phyloP scores from a whole-genome alignment of 2,329 filamentous ascomycete species.

The Davidsoniella virescens region DNA sequence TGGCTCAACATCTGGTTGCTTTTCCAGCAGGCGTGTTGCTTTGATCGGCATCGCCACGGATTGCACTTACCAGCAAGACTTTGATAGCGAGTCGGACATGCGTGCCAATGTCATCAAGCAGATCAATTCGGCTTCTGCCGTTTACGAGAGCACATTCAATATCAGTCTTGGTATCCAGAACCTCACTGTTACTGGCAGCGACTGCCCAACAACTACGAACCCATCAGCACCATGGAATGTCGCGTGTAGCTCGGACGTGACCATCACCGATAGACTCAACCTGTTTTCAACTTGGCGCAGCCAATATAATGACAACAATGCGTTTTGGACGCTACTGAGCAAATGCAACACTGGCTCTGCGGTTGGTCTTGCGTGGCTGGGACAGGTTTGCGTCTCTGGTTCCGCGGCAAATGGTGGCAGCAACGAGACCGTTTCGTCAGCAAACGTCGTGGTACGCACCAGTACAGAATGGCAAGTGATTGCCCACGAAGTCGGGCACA shows the following conservation, averaged over 20 bases:
- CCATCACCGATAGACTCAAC: constrained; percentile 66
- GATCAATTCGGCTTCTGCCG: constrained; percentile 71
- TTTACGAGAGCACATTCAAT: constrained; percentile 88
- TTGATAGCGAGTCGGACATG: constrained; percentile 45
- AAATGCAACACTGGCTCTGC: constrained; percentile 68
- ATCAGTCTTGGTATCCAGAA: constrained; percentile 84
- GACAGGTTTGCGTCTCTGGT: constrained; percentile 58
- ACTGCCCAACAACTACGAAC: constrained; percentile 57
- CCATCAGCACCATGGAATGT: constrained; percentile 69
- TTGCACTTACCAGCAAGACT: constrained; percentile 66
- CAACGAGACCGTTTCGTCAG: constrained; percentile 61
- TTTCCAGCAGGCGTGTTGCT: constrained; percentile 76
- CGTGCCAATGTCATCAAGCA: constrained; percentile 62
- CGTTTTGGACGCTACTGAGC: constrained; percentile 82
- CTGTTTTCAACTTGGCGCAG: constrained; percentile 83
- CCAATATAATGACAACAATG: constrained; percentile 58
- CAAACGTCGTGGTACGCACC: constrained; percentile 79
- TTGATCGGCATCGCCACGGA: constrained; percentile 85
- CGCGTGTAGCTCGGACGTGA: constrained; percentile 43
- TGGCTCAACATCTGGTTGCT: constrained; percentile 70
- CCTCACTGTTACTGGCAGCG: constrained; percentile 55
- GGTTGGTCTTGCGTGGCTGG: constrained; percentile 85
- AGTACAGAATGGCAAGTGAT: constrained; percentile 87
- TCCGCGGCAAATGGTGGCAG: constrained; percentile 35
- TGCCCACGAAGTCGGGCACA: constrained; percentile 86